Base-by-base conservation (phyloP, 495 filamentous ascomycete genomes). In the Clavariopsis aquatica region DNA sequence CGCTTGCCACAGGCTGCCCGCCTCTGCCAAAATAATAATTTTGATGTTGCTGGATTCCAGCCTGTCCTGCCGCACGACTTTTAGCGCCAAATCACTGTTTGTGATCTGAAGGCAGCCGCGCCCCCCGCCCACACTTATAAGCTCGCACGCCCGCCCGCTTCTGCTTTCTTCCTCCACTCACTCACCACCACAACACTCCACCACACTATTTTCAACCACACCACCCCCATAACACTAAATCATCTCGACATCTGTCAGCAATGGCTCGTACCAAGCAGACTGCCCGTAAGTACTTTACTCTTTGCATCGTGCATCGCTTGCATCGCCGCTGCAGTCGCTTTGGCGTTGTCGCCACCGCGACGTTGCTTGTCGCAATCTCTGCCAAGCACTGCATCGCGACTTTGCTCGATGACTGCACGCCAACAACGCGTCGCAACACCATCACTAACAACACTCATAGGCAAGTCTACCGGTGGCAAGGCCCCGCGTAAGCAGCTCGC, bases 251-350 rank as follows among this genome's bases (percentile, higher is more conserved):
- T 46, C 31, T 52, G 36, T 34, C 63, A 55, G 68, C 71, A 64
- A 98, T 99, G 94, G 94, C 94, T 76, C 91, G 94, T 79, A 99
- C 94, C 73, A 99, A 98, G 90, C 94, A 98, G 83, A 98, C 94
- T 80, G 94, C 94, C 78, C 94, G 94, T 88, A 90, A 87, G 87
- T 86, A 22, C 23, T 46, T 28, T 56, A 31, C 56, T 46, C 31
- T 49, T 4, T 45, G 41, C 24, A 41, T 45, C 22, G 52, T 62
- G 57, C 69, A 54, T 59, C 56, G 69, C 52, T 36, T 63, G 52
- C 34, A 36, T 49, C 47, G 26, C 19, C 28, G 6, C 68, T 57
- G 57, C 69, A 31, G 72, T 70, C 70, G 70, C 56, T 52, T 6
- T 31, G 24, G 24, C 51, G 12, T 34, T 36, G 9, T 28, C 71